Percentiles rank a stretch among this genome's conserved stretches.
Conservation (phyloP, 257 asterid species). For the Misopates orontium region DNA sequence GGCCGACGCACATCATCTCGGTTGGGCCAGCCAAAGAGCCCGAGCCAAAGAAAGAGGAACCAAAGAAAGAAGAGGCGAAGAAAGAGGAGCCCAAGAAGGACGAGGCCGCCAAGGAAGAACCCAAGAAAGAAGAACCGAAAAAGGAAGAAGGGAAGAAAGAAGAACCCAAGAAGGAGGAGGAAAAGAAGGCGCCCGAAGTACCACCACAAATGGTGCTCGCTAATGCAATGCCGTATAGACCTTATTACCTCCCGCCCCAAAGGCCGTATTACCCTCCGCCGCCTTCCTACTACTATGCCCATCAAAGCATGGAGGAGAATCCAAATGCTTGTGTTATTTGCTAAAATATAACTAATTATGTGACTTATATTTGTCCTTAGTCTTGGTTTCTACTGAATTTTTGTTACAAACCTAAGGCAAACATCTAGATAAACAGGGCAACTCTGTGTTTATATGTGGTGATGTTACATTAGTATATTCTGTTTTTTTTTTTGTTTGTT, state of each 20-base stretch:
- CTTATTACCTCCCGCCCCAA: conserved; percentile 50
- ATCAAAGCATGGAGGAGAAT: conserved; percentile 72
- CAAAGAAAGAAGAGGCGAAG: conserved; percentile 48
- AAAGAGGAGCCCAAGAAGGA: conserved; percentile 40
- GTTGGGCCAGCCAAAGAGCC: conserved; percentile 85
- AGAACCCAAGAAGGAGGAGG: conserved; percentile 38
- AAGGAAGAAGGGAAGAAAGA: conserved; percentile 38
- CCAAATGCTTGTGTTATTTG: conserved; percentile 60
- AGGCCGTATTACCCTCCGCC: conserved; percentile 44
- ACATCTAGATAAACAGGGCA: neutral
- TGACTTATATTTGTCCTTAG: neutral
- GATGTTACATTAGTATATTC: conserved; percentile 20
- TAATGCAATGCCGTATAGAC: conserved; percentile 41
- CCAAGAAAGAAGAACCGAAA: conserved; percentile 36
- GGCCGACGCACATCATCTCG: conserved; percentile 61
- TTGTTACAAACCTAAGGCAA: conserved; percentile 13
- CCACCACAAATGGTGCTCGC: conserved; percentile 33
- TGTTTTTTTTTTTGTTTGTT: conserved; percentile 19
- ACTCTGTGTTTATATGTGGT: conserved; percentile 11
- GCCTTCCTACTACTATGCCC: conserved; percentile 45
- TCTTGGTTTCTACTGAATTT: neutral
- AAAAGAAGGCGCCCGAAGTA: conserved; percentile 36
- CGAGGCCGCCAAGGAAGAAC: conserved; percentile 36
- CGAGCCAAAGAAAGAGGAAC: conserved; percentile 66
- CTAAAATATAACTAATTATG: conserved; percentile 21